phyloP scores from a whole-genome alignment of 176 grass and related monocot species.

The Eragrostis curvula region DNA sequence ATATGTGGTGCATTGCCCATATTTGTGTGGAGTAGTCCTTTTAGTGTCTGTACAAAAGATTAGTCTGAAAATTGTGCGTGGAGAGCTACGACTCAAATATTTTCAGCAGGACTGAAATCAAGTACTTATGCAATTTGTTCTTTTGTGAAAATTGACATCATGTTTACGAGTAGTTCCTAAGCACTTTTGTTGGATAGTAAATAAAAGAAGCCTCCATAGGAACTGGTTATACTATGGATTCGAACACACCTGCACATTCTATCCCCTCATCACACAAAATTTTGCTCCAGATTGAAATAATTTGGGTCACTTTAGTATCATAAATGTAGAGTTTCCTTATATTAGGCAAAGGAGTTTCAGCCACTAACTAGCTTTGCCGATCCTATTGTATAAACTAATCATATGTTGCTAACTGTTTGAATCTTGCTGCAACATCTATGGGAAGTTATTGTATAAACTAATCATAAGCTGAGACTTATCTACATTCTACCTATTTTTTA shows the following conservation, averaged over 20 bases:
- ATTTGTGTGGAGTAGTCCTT: constrained; percentile 8
- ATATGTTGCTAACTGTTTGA: background rate
- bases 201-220: background rate
- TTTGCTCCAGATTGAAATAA: background rate
- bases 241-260: too few relatives aligned
- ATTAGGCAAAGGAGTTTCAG: constrained; percentile 6
- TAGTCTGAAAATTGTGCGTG: background rate
- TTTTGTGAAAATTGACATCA: background rate
- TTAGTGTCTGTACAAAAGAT: background rate
- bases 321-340: background rate
- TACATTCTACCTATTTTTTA: background rate
- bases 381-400: background rate
- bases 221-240: too few relatives aligned
- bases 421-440: constrained; percentile 3
- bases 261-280: background rate
- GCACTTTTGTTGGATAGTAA: constrained; percentile 23
- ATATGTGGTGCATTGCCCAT: background rate
- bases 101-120: background rate
- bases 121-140: background rate
- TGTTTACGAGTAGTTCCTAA: background rate
- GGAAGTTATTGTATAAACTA: too few relatives aligned
- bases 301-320: background rate
- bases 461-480: background rate
- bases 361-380: background rate
- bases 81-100: background rate